A percentile compares a stretch with the other conserved stretches of the same genome.
phyloP scores from a whole-genome alignment of 148 eudicot species.

The Nepenthes mirabilis region DNA sequence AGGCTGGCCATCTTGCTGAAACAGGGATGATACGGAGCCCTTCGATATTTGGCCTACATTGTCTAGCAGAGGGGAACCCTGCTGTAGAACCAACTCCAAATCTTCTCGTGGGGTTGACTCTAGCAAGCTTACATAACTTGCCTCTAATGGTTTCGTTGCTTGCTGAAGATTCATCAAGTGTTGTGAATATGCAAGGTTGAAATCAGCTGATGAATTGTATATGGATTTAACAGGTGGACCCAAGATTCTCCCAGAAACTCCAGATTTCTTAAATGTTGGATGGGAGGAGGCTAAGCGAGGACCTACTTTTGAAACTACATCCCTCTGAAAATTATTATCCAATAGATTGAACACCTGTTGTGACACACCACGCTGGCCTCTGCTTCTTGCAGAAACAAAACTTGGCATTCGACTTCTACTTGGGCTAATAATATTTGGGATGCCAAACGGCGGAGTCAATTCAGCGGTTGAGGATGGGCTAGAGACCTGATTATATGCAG shows the following conservation, averaged over 20 bases:
- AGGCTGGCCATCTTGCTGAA: conserved; percentile 20
- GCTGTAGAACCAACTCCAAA: conserved; percentile 1
- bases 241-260: conserved; percentile 1
- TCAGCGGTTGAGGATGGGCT: conserved; percentile 11
- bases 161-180: conserved; percentile 7
- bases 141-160: conserved; percentile 8
- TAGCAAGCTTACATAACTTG: conserved; percentile 5
- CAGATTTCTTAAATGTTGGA: conserved; percentile 24
- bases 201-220: conserved; percentile 7
- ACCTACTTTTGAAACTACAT: conserved; percentile 11
- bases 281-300: conserved; percentile 13
- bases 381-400: conserved; percentile 16
- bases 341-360: conserved; percentile 12
- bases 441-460: conserved; percentile 12
- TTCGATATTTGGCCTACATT: conserved; percentile 1
- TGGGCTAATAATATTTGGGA: conserved; percentile 21
- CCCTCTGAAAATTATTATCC: conserved; percentile 9
- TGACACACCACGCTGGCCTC: conserved; percentile 23
- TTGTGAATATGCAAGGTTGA: conserved; percentile 1
- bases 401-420: conserved; percentile 18
- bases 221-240: conserved; percentile 8
- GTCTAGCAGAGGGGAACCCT: conserved; percentile 2
- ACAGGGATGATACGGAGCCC: conserved; percentile 6
- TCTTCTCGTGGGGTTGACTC: conserved; percentile 10
- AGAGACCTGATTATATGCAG: conserved; percentile 1